These are phyloP conservation scores for Actinomortierella wolfii DNA, from an alignment of 371 early-diverging fungal genomes.

Conservation along the genomic window DNA sequence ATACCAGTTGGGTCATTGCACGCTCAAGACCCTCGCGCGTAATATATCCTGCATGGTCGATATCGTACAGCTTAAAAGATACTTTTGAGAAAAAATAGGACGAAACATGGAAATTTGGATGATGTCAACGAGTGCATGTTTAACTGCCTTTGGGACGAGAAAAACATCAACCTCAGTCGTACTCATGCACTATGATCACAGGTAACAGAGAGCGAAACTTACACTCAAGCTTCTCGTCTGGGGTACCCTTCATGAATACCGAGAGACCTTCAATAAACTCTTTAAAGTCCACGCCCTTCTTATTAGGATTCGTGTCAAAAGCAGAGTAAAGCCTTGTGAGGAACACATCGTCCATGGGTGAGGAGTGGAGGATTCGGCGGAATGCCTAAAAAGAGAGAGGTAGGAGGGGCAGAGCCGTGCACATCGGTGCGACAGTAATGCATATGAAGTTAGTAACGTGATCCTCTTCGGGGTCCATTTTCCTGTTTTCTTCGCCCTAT, in stretches of 20 bases:
- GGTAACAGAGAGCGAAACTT: conserved; percentile 27
- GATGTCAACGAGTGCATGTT: too few species aligned
- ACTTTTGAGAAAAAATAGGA: conserved; percentile 52
- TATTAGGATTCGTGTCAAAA: conserved; percentile 72
- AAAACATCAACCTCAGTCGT: background rate
- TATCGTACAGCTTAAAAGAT: conserved; percentile 83
- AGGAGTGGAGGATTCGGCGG: conserved; percentile 47
- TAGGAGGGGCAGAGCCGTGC: background rate
- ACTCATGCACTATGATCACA: conserved; percentile 2
- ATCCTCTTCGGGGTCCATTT: too few species aligned
- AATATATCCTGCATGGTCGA: conserved; percentile 78
- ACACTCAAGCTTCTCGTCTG: conserved; percentile 82
- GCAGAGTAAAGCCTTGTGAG: conserved; percentile 80
- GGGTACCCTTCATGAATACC: conserved; percentile 79
- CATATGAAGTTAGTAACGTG: too few species aligned
- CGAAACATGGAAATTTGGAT: background rate
- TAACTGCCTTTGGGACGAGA: background rate
- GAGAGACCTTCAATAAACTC: conserved; percentile 82
- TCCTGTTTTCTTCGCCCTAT: too few species aligned
- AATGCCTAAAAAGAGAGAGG: conserved; percentile 22
- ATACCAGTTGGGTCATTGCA: conserved; percentile 78
- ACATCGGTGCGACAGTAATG: too few species aligned
- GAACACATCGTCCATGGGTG: conserved; percentile 74
- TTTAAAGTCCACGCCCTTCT: conserved; percentile 72
- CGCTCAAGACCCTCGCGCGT: conserved; percentile 76